Base-by-base conservation (phyloP, 2,329 filamentous ascomycete genomes). In the Davidsoniella neocaledoniae region DNA sequence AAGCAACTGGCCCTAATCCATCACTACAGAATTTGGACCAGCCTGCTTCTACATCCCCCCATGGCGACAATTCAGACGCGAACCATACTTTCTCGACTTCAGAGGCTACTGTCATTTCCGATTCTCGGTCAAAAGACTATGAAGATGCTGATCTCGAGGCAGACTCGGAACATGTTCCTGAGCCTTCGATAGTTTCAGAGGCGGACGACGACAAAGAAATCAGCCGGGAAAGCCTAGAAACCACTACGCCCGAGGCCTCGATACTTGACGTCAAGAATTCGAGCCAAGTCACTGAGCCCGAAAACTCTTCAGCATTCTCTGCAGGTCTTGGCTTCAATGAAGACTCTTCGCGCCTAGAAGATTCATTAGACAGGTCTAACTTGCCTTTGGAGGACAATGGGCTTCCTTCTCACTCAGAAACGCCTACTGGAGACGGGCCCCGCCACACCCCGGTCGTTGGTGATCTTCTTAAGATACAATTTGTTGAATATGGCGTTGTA, bases 401-500 rank as follows among this genome's bases (percentile, higher is more conserved):
- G 12, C 9, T 12, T 33, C 29, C 6, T 9, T 25, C 29, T 16
- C 43, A 23, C 8, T 17, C 36, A 7, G 48, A 40, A 7, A 47
- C 40, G 14, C 8, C 44, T 5, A 29, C 2, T 10, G 48, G 29
- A 9, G 23, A 16, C 6, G 23, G 26, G 29, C 26, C 16, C 12
- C 38, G 42, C 16, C 37, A 19, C 40, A n/a, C 39, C 42, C 45
- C 87, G 2, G 87, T 98, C 19, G 91, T 98, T 9, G 91, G 91
- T 47, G 91, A 98, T 63, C 84, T 82, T 58, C 70, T 98, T 53
- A 98, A 98, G 68, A 88, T 91, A 64, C 87, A 90, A 66, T 96
- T 98, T 67, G 88, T 96, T 21, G 83, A 95, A 63, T 79, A 96
- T 64, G 78, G 80, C 56, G 91, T 98, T 55, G 88, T 98, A 48